A percentile compares a stretch with the other conserved stretches of the same genome.
phyloP scores from a whole-genome alignment of 768 basidiomycete genomes.

The Leucosporidium yakuticum region DNA sequence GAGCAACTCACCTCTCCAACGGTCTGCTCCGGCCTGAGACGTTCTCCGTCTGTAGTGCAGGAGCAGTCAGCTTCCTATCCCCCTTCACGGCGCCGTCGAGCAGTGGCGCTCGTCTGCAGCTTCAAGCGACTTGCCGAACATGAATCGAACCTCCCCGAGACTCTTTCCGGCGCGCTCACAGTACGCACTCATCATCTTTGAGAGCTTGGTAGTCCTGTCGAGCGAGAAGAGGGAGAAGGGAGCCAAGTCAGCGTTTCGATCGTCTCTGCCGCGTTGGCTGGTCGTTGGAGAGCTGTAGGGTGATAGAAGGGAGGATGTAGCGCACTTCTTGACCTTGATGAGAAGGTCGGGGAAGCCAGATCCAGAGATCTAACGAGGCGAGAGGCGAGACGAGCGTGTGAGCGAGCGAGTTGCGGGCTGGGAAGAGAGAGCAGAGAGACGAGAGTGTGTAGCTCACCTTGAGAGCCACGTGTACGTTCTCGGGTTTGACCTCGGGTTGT shows the following conservation, averaged over 20 bases:
- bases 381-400: neutral
- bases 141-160: conserved; percentile 30
- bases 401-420: neutral
- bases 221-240: too few species aligned
- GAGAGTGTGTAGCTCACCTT: conserved; percentile 8
- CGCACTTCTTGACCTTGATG: conserved; percentile 34
- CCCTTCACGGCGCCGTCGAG: too few species aligned
- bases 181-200: conserved; percentile 37
- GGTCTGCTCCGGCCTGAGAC: neutral
- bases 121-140: conserved; percentile 12
- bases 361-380: conserved; percentile 21
- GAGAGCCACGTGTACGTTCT: conserved; percentile 25
- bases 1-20: neutral
- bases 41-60: neutral
- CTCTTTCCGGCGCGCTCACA: conserved; percentile 33
- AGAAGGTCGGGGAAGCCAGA: conserved; percentile 34
- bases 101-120: too few species aligned
- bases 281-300: neutral
- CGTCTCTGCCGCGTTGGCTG: neutral
- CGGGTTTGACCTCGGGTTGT: conserved; percentile 13
- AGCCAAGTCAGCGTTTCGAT: neutral
- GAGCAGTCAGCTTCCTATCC: too few species aligned
- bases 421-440: neutral
- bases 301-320: neutral
- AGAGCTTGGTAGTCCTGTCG: conserved; percentile 30